Base-by-base conservation (phyloP, 1,284 basidiomycete genomes). In the Pulveroboletus sp. region DNA sequence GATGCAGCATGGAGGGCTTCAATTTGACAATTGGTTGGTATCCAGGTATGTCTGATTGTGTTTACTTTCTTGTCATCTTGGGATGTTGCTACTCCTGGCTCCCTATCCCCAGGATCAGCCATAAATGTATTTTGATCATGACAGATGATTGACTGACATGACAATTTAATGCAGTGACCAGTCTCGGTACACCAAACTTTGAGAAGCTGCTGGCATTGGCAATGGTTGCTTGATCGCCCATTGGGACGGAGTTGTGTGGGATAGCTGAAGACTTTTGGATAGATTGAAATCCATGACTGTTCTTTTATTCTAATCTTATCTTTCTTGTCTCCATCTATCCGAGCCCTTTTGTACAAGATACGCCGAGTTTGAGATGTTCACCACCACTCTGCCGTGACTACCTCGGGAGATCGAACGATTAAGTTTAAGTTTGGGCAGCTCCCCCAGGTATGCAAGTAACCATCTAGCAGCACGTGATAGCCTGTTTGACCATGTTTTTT, bases 1-100 rank as follows among this genome's bases (percentile, higher is more conserved):
- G 82, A n/a, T 83, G 83, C 63, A 82, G 81, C 5, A 85, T 82
- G 2, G 52, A 66, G 8, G 81, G 82, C 6, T 81, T 82, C 62
- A 77, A 78, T 52, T 75, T 78, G 39, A 61, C 77, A 6, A 33
- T 39, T 17, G 81, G 80, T 8, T 82, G 81, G 80, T 81, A 83
- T 65, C 76, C 81, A 6, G 61, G 65, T 66, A 52, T 39, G 67
- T 58, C 6, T 0, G 7, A 11, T 29, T 22, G 1, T 44, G 25
- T 15, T 9, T 20, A 8, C 22, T 10, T 33, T 39, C 24, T 14
- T 31, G 11, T 18, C 11, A 7, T 17, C 28, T 26, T 28, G 38
- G 26, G 1, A 1, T 2, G 10, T 20, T 17, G 12, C 7, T 12
- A 18, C 20, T 40, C 8, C 26, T 4, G 46, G 26, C 3, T 17